Evolutionary conservation across 2,329 filamentous ascomycete species (phyloP).

Genomic region (Lasiodiplodia hormozganensis): DNA sequence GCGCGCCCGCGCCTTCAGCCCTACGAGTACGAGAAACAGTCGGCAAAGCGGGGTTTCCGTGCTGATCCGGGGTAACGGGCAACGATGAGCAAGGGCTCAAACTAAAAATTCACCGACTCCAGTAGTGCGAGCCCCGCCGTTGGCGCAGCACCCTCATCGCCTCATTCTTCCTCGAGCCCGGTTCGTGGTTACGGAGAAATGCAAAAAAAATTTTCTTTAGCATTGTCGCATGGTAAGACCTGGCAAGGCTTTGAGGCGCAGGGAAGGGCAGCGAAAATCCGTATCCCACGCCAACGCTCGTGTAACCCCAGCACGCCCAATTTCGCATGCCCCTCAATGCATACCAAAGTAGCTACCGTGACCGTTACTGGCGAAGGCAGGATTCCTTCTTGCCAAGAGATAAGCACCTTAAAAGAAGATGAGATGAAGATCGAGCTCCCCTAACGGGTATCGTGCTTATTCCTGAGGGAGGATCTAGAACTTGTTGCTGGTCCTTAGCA

Average conservation of each 20-base stretch:
- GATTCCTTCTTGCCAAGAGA: background rate
- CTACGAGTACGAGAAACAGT: background rate
- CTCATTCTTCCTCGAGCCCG: background rate
- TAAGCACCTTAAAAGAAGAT: background rate
- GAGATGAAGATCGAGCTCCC: background rate
- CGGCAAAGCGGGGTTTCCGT: too few relatives aligned
- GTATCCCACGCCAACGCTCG: background rate
- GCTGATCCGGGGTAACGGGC: background rate
- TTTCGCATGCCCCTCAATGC: background rate
- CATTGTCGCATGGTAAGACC: background rate
- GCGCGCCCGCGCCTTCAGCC: background rate
- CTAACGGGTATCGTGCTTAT: background rate
- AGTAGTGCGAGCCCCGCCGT: too few relatives aligned
- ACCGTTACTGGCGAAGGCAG: background rate
- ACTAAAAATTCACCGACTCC: background rate
- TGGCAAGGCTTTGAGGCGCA: background rate
- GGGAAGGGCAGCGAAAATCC: background rate
- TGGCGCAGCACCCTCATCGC: too few relatives aligned
- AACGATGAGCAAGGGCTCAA: background rate
- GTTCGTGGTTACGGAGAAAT: background rate
- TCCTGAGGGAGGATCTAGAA: background rate
- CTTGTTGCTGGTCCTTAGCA: background rate
- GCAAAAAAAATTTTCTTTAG: background rate
- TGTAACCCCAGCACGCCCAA: background rate
- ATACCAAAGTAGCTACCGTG: background rate